Evolutionary conservation across 495 filamentous ascomycete genomes (phyloP), one percentile per base, ranked within the genome.

Genomic region (Parathielavia hyrcaniae): DNA sequence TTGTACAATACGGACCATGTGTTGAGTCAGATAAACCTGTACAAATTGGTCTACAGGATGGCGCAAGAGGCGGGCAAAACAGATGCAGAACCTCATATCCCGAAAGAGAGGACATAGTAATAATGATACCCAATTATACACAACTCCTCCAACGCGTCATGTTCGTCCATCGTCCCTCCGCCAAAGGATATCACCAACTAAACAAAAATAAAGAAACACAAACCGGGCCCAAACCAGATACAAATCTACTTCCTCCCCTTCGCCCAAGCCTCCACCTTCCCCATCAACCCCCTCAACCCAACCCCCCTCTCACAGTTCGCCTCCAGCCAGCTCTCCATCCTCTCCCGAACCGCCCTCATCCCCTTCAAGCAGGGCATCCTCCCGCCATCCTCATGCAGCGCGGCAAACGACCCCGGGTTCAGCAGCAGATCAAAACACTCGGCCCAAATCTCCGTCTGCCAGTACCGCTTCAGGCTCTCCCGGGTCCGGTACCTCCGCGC

Each of bases 391-490:
- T 91, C 86, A 8, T 43, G 61, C 49, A 83, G 83, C 40, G 84
- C 74, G 6, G 26, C 26, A 61, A 83, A 78, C 53, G 67, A 69
- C 54, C 77, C 76, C 3, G 95, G 91, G 69, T 98, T 98, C 12
- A 98, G 73, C 57, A 97, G 69, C 47, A 97, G 63, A 64, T 93
- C 89, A 70, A 98, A 96, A 19, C 87, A 79, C 55, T 87, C 81
- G 1, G 55, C 73, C 93, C 95, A 97, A 51, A 98, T 80, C 53
- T 95, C 90, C 50, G 83, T 84, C 75, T 97, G 90, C 93, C 93
- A 97, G 69, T 97, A 97, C 22, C 93, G 70, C 73, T 97, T 97
- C 54, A 97, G 68, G 1, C 75, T 77, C 69, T 95, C 90, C 34
- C 82, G 79, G 53, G 96, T 84, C 39, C 77, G 78, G 60, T 79